These are phyloP conservation scores for Hymenoscyphus scutula DNA, from an alignment of 2,329 filamentous ascomycete species.

Conservation along the genomic window DNA sequence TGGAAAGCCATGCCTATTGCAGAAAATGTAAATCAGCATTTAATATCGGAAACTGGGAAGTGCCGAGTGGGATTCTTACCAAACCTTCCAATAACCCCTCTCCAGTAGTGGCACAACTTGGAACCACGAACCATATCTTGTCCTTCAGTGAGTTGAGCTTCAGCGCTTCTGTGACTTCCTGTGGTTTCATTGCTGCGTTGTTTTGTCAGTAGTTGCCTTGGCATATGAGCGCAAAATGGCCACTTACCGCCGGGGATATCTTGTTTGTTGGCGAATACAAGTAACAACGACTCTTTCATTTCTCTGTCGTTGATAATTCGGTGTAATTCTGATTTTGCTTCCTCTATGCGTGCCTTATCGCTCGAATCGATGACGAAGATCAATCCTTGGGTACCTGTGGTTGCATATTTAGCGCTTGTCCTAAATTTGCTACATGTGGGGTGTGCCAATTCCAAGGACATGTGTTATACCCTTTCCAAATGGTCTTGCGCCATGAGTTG, in stretches of 20 bases:
- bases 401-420: background rate
- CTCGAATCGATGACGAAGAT: conserved; percentile 99
- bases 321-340: conserved; percentile 94
- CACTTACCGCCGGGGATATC: conserved; percentile 80
- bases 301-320: conserved; percentile 99
- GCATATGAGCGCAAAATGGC: conserved; percentile 23
- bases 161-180: conserved; percentile 99
- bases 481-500: background rate
- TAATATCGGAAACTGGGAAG: background rate
- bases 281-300: conserved; percentile 91
- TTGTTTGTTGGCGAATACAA: conserved; percentile 99
- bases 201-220: conserved; percentile 42
- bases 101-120: conserved; percentile 96
- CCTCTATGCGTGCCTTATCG: conserved; percentile 95
- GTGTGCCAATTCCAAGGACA: background rate
- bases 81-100: conserved; percentile 99
- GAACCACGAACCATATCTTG: conserved; percentile 99
- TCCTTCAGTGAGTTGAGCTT: conserved; percentile 98
- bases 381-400: conserved; percentile 88
- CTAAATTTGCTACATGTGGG: background rate
- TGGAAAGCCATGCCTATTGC: conserved; percentile 68
- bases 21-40: conserved; percentile 4
- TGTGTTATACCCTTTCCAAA: background rate
- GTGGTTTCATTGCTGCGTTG: conserved; percentile 99
- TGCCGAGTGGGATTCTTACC: conserved; percentile 63